phyloP scores from a whole-genome alignment of 2,329 filamentous ascomycete species.

The Hirsutella minnesotensis region DNA sequence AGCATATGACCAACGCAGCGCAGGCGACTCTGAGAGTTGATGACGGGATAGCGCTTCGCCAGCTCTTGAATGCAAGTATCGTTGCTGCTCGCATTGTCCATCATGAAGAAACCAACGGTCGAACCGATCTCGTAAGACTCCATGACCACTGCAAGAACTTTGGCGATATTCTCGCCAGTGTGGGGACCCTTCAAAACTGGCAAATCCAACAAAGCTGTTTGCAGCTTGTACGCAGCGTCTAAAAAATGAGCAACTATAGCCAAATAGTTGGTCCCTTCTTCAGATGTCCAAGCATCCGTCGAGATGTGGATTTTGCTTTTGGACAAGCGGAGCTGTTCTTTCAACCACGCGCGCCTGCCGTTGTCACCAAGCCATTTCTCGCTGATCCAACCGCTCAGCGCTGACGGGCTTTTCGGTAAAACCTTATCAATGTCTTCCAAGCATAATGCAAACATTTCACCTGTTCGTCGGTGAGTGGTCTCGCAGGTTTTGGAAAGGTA shows the following conservation, averaged over 20 bases:
- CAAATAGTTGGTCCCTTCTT: too few species aligned
- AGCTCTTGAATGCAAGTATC: neutral
- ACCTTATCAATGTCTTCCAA: neutral
- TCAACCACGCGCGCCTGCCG: neutral
- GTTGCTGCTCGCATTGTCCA: too few species aligned
- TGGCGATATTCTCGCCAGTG: neutral
- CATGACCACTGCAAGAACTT: neutral
- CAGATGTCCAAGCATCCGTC: neutral
- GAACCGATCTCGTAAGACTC: neutral
- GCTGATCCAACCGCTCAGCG: neutral
- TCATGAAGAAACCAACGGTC: neutral
- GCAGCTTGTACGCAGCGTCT: neutral
- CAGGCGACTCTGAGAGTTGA: neutral
- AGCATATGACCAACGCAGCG: neutral
- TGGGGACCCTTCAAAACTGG: neutral
- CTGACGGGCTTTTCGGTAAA: neutral
- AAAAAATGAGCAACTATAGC: neutral
- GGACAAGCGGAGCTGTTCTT: neutral
- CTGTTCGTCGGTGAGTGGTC: neutral
- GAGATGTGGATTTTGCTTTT: neutral
- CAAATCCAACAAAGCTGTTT: neutral
- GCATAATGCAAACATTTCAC: neutral
- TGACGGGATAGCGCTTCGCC: neutral
- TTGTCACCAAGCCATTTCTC: neutral
- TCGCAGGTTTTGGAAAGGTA: slow-evolving; percentile 2